Evolutionary conservation across 441 rosid species (phyloP), one percentile per base, ranked within the genome.

Genomic region (Corymbia citriodora): DNA sequence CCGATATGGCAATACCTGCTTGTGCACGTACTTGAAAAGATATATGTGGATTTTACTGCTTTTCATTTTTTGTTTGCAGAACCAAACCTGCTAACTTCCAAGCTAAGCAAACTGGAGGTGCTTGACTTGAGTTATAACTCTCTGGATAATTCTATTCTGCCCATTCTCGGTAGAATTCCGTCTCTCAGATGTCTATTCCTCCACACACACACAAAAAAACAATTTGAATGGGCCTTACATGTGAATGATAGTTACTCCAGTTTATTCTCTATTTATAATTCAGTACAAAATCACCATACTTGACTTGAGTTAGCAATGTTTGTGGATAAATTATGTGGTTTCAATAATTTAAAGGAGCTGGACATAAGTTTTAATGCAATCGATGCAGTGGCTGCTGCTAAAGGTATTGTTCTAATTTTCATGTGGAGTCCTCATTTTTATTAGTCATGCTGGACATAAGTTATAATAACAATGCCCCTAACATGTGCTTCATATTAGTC

Each of bases 201-300:
- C 54, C 1, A 0, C 7, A 0, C 0, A 0, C 61, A n/a, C n/a
- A n/a, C n/a, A n/a, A n/a, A n/a, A n/a, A 61, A 61, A 61, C 68
- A 12, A 27, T 27, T 61, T 27, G 31, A 61, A 1, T 61, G 16
- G 68, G 68, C 16, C 27, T 25, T 61, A 61, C 68, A 61, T 6
- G 16, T 61, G 68, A 59, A 59, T 59, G n/a, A 15, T 59, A 59
- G 25, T 59, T 59, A 10, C 65, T 59, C n/a, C 0, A 2, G 15
- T 15, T 59, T 25, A 2, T 59, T 59, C n/a, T 25, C 8, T 59
- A 0, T 13, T 59, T 15, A 10, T 11, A 59, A 25, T 59, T 59
- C 8, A 5, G 3, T 25, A 59, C 29, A 10, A 25, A 59, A 10
- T 59, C 0, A 8, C 15, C 65, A 57, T 57, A 13, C 63, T 57